Evolutionary conservation across 192 early-diverging fungal genomes (phyloP), one percentile per base, ranked within the genome.

Genomic region (Podila minutissima): DNA sequence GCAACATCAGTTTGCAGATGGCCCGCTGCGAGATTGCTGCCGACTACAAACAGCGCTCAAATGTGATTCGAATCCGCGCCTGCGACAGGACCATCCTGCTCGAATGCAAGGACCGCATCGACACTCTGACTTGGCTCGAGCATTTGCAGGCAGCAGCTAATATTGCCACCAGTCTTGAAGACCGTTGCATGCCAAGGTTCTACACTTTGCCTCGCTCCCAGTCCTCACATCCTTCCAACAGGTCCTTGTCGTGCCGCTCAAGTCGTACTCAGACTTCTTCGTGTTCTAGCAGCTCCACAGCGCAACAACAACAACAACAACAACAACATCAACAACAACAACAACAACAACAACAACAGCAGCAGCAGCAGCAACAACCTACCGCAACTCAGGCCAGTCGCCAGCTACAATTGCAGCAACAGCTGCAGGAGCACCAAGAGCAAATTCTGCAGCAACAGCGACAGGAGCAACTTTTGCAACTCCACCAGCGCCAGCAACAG

Each of bases 61-160:
- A 88, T 49, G 85, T 88, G 15, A 67, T 88, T 35, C 83, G 87
- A 10, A 76, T 88, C 50, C 74, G 64, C 17, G 71, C 82, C 17
- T 61, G 82, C 37, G 85, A 84, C 35, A 71, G 85, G 13, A 83
- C 84, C 8, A 63, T 86, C n/a, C 62, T 88, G 55, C 24, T 88
- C 1, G 76, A 83, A 58, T 83, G 72, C 35, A 77, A 67, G 26
- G 75, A 76, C 31, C 72, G 83, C 10, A 69, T 79, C 19, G 82
- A 88, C 24, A 62, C 72, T 4, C 59, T 83, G 50, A 72, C 75
- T 0, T 88, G 85, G 85, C 66, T 88, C 2, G 83, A 86, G 46
- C 75, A 82, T 19, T 55, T 88, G 33, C 85, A 88, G 62, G 82
- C 87, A 5, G 84, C 87, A 0, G 69, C 71, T 31, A 88, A 88